Base-by-base conservation (phyloP, 2,329 filamentous ascomycete genomes). In the Xylaria sp. region DNA sequence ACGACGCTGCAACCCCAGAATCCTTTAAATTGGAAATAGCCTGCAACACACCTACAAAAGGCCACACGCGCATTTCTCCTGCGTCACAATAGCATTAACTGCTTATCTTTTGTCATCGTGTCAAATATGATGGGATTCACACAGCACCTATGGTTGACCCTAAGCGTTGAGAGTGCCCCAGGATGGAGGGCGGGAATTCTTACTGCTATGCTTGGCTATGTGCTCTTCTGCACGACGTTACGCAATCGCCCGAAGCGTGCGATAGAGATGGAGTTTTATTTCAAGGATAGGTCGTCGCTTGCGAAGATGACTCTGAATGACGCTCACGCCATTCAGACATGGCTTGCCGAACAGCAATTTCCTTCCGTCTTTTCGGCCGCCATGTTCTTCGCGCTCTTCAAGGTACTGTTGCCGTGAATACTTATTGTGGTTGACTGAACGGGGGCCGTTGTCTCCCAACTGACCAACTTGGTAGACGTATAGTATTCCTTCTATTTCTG, bases 361-460 rank as follows among this genome's bases (percentile, higher is more conserved):
- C 88, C 88, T 0, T 83, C 81, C 54, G 81, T 84, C 0, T 84
- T 80, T 61, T 75, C 81, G 13, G 86, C 85, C 60, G 81, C 86
- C 1, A 75, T 89, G 4, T 83, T 87, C 60, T 89, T 90, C 75
- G 87, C 87, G 0, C 79, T 90, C 5, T 89, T 90, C 75, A 85
- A 84, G 78, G 85, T 85, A 69, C 37, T 76, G 65, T 25, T 10
- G 18, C 13, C 50, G 25, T 12, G 50, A n/a, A 53, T 32, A 27
- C 6, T 18, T 32, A n/a, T 6, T 29, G 6, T n/a, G 25, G 25
- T 6, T 29, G 8, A 29, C 27, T n/a, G 4, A 3, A 53, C 16
- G 25, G 16, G 25, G 16, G 5, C 53, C 2, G 23, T 21, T 29
- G 51, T 44, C 40, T 16, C n/a, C 25, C n/a, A 47, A 3, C 55